phyloP scores from a whole-genome alignment of 2,329 filamentous ascomycete species.

The Aspergillus amoenus region DNA sequence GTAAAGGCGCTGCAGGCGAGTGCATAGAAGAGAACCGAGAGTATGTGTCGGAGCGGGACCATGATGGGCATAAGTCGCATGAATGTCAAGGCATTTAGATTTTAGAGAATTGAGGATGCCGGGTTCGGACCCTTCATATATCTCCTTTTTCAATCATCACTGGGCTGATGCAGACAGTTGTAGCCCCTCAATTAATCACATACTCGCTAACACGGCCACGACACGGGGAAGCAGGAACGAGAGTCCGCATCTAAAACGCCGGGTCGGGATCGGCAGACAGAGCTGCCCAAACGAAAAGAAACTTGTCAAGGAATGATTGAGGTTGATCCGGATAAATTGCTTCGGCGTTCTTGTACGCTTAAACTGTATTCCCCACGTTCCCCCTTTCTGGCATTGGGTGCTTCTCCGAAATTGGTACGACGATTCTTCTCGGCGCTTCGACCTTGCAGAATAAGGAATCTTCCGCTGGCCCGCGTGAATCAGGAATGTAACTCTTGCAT shows the following conservation, averaged over 20 bases:
- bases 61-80: not conserved
- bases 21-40: constrained; percentile 7
- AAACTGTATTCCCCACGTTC: not conserved
- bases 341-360: not conserved
- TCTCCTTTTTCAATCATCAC: too few relatives aligned
- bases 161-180: too few relatives aligned
- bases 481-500: not conserved
- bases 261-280: not conserved
- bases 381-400: not conserved
- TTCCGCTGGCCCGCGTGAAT: not conserved
- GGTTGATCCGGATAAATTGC: not conserved
- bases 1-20: constrained; percentile 10
- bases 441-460: not conserved
- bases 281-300: not conserved
- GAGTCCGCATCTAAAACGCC: not conserved
- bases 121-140: not conserved
- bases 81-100: not conserved
- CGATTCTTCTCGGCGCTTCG: not conserved
- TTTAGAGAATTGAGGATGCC: not conserved
- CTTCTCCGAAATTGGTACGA: constrained; percentile 1
- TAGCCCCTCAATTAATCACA: not conserved
- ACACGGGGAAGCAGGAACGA: too few relatives aligned
- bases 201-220: not conserved
- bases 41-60: not conserved
- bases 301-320: not conserved